A percentile compares a stretch with the other conserved stretches of the same genome.
These are phyloP conservation scores for Entomortierella chlamydospora DNA, from an alignment of 192 early-diverging fungal genomes.

Conservation along the genomic window DNA sequence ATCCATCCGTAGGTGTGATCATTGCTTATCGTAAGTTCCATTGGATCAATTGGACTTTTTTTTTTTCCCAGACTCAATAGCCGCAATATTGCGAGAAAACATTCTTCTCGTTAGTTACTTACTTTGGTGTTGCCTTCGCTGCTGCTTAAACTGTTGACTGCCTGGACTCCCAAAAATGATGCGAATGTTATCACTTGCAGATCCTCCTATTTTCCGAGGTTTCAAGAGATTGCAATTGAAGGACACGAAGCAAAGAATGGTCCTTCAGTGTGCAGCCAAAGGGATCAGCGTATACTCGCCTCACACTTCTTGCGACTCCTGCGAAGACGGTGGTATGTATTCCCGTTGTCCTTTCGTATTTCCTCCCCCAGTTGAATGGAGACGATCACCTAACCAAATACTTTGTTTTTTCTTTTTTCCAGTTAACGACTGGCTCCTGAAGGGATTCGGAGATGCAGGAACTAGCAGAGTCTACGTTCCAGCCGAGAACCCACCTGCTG, in stretches of 20 bases:
- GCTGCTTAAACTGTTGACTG: too few species aligned
- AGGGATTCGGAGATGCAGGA: slow-evolving; percentile 65
- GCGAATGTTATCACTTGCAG: not conserved
- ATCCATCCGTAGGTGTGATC: slow-evolving; percentile 85
- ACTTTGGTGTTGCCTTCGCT: too few species aligned
- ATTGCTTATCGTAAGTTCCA: slow-evolving; percentile 77
- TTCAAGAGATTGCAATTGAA: slow-evolving; percentile 81
- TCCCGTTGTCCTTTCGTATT: not conserved
- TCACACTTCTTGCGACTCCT: slow-evolving; percentile 90
- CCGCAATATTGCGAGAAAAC: too few species aligned
- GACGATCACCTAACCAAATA: slow-evolving; percentile 8
- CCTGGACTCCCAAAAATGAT: too few species aligned
- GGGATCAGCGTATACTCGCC: slow-evolving; percentile 92
- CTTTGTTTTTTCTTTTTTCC: not conserved
- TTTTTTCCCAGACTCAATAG: not conserved
- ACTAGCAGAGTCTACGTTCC: slow-evolving; percentile 49
- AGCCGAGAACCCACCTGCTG: slow-evolving; percentile 63
- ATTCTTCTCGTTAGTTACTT: too few species aligned
- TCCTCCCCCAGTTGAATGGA: not conserved
- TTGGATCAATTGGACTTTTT: slow-evolving; percentile 3
- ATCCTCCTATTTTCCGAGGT: slow-evolving; percentile 90
- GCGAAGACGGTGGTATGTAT: slow-evolving; percentile 71
- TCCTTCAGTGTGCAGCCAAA: slow-evolving; percentile 83
- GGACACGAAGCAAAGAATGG: slow-evolving; percentile 85
- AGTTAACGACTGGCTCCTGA: slow-evolving; percentile 95